Evolutionary conservation across 2,329 filamentous ascomycete species (phyloP), one percentile per base, ranked within the genome.

Genomic region (Tolypocladium ovalisporum): DNA sequence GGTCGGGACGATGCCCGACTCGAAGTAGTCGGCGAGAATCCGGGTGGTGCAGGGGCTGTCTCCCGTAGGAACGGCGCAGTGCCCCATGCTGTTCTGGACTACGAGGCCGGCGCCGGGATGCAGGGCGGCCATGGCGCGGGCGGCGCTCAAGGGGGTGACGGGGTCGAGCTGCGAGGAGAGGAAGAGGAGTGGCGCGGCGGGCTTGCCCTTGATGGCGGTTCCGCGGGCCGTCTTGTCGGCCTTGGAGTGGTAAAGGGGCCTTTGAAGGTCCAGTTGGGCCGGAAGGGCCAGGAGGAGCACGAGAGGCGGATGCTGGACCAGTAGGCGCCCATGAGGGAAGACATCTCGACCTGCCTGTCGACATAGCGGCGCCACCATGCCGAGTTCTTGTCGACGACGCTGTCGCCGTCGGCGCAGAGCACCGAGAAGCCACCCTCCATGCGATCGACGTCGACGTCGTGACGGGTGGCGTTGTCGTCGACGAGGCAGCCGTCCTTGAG

Each of bases 101-200:
- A 71, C 58, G 13, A 73, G 61, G 1, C 58, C 59, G 1, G 70
- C 62, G 19, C 66, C 67, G 1, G 66, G 66, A 52, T 71, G 68
- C 8, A 53, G 24, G 37, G 51, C 54, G 8, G 66, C 61, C 63
- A 68, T 69, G 36, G 55, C 57, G 7, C 60, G 74, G 67, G 65
- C 76, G 71, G 58, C 70, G 54, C 54, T 52, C 40, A 75, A 61
- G 6, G 77, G 77, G 32, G 77, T 79, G 13, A 78, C 73, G 15
- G 78, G 77, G 57, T 79, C 77, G 8, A 73, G 68, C 7, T 67
- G 60, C 56, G 73, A 75, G 13, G 71, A 69, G 4, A 79, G 60
- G 62, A 77, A 77, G 34, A 80, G 63, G 32, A 79, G 59, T 4
- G 77, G 76, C 4, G 73, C 72, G 0, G 66, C 65, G 0, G 77